Conservation (phyloP, 2,329 filamentous ascomycete genomes). For the Colletotrichum tamarilloi region DNA sequence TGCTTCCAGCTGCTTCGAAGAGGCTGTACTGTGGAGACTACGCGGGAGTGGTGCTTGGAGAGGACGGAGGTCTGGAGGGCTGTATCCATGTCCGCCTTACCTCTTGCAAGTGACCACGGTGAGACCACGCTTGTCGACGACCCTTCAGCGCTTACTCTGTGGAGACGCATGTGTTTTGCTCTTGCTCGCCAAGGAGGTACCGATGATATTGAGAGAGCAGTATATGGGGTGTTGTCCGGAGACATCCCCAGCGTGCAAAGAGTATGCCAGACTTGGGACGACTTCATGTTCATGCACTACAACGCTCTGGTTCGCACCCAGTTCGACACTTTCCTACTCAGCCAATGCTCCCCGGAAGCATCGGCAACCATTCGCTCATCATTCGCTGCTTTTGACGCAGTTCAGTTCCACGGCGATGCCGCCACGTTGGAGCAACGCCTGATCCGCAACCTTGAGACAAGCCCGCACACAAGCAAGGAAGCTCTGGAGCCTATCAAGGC, state of each 20-base stretch:
- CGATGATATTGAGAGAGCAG: conserved; percentile 85
- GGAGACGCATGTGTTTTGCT: conserved; percentile 82
- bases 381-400: conserved; percentile 73
- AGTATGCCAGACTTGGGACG: conserved; percentile 84
- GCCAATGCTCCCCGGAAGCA: conserved; percentile 63
- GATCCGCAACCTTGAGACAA: conserved; percentile 69
- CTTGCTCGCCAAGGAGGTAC: conserved; percentile 75
- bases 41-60: conserved; percentile 88
- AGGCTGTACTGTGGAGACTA: conserved; percentile 78
- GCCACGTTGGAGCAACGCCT: conserved; percentile 66
- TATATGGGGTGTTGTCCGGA: conserved; percentile 90
- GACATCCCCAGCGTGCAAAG: conserved; percentile 82
- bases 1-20: conserved; percentile 93
- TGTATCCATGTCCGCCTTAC: conserved; percentile 80
- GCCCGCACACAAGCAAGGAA: conserved; percentile 66
- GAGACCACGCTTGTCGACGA: conserved; percentile 53
- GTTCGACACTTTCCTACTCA: conserved; percentile 78
- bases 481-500: conserved; percentile 76
- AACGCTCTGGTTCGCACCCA: conserved; percentile 85
- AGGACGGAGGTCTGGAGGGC: conserved; percentile 91
- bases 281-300: conserved; percentile 87
- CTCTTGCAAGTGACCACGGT: conserved; percentile 61
- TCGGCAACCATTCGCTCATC: conserved; percentile 66
- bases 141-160: conserved; percentile 67
- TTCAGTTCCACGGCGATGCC: conserved; percentile 70